Conservation (phyloP, 257 asterid species). For the Solanum microdontum region DNA sequence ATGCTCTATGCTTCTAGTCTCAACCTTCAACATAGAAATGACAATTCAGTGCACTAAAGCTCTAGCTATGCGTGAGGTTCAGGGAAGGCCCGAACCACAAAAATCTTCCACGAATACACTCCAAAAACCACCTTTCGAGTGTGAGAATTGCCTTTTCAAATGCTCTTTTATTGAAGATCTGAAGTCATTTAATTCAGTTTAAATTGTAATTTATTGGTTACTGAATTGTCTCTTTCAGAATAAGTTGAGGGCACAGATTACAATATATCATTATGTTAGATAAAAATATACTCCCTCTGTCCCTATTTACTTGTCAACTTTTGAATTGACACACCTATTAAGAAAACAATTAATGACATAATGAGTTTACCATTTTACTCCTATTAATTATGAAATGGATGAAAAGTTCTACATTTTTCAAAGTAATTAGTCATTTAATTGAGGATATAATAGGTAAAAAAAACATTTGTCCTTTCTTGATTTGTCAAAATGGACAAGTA, state of each 20-base stretch:
- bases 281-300: neutral
- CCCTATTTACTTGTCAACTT: no score
- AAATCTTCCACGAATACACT: neutral
- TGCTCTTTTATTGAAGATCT: neutral
- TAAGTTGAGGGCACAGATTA: neutral
- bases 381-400: no score
- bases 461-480: no score
- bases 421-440: no score
- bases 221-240: neutral
- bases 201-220: neutral
- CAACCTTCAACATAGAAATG: neutral
- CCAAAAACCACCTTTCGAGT: neutral
- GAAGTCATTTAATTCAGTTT: neutral
- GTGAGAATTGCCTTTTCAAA: neutral
- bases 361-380: no score
- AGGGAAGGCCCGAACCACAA: neutral
- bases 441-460: no score
- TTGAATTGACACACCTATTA: no score
- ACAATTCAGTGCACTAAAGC: neutral
- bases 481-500: no score
- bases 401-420: no score
- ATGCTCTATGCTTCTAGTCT: neutral
- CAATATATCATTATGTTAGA: neutral
- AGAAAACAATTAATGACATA: no score
- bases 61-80: neutral